Conservation (phyloP, 2,329 filamentous ascomycete genomes). For the Dactylellina leptospora region DNA sequence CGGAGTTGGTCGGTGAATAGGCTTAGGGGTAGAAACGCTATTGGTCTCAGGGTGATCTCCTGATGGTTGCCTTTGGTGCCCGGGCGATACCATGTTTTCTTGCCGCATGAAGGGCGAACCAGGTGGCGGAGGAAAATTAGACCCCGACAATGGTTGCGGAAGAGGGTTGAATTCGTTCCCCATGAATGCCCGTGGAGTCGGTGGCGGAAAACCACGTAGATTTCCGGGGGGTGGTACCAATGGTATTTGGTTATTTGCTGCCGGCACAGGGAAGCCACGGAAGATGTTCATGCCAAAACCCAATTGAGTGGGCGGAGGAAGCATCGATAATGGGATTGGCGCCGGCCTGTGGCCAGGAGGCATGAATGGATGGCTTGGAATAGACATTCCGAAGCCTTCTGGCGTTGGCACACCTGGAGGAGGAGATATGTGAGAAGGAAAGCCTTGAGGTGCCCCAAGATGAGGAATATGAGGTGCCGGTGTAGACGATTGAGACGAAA, state of each 20-base stretch:
- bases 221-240: conserved; percentile 53
- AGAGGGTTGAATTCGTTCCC: conserved; percentile 33
- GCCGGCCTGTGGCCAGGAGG: conserved; percentile 65
- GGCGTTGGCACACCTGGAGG: conserved; percentile 68
- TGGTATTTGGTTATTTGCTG: conserved; percentile 59
- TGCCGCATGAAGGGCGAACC: conserved; percentile 44
- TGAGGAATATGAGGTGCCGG: conserved; percentile 63
- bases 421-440: conserved; percentile 71
- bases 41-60: conserved; percentile 36
- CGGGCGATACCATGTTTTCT: conserved; percentile 24
- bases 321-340: conserved; percentile 65
- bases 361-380: conserved; percentile 61
- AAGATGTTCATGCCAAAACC: conserved; percentile 65
- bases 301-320: conserved; percentile 65
- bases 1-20: conserved; percentile 82
- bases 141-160: conserved; percentile 15
- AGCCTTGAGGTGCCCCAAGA: conserved; percentile 68
- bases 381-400: conserved; percentile 58
- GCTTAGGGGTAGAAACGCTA: conserved; percentile 62
- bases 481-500: conserved; percentile 68
- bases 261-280: conserved; percentile 66
- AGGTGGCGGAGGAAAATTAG: conserved; percentile 32
- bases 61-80: conserved; percentile 48
- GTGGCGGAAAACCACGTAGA: conserved; percentile 31
- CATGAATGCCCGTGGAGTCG: conserved; percentile 28